Base-by-base conservation (phyloP, 2,329 filamentous ascomycete genomes). In the Scedosporium boydii region DNA sequence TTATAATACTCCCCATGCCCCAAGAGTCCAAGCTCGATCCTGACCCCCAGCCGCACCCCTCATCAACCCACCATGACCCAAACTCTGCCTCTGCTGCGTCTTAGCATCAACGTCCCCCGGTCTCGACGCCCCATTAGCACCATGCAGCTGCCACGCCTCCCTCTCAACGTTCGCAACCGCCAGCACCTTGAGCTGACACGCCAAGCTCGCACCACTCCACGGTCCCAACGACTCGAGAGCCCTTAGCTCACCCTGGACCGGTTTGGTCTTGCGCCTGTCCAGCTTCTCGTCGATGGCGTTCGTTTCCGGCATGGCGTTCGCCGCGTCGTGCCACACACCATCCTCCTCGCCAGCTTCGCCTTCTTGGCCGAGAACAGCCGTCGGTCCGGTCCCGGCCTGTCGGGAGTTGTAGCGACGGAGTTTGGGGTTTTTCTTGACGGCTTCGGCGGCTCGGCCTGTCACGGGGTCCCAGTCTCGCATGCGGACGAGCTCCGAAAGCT, bases 381-480 rank as follows among this genome's bases (percentile, higher is more conserved):
- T 64, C 0, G 71, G 65, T 3, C 65, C 63, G 0, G 70, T 66
- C 1, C 68, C 59, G 27, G 68, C 69, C 26, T 27, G 68, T 26
- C 63, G 69, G 21, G 64, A 67, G 14, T 69, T 70, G 44, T 71
- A 73, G 59, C 74, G 74, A 51, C 69, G 67, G 29, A 80, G 70
- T 63, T 78, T 80, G 0, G 74, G 66, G 64, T 82, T 83, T 12
- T 71, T 71, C 62, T 75, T 78, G 41, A 83, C 71, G 63, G 82
- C 77, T 10, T 84, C 85, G 3, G 85, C 82, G 1, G 82, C 87
- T 67, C 88, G 89, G 42, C 88, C 91, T 53, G 82, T 81, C 1
- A 96, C 86, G 0, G 84, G 80, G 67, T 90, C 86, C 91, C 93
- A 98, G 6, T 91, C 90, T 65, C 86, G 79, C 55, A 81, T 77